A percentile compares a stretch with the other conserved stretches of the same genome.
Evolutionary conservation across 202 grass and related monocot genomes (phyloP).

Genomic region (Bolboschoenoplectus hybrid): DNA sequence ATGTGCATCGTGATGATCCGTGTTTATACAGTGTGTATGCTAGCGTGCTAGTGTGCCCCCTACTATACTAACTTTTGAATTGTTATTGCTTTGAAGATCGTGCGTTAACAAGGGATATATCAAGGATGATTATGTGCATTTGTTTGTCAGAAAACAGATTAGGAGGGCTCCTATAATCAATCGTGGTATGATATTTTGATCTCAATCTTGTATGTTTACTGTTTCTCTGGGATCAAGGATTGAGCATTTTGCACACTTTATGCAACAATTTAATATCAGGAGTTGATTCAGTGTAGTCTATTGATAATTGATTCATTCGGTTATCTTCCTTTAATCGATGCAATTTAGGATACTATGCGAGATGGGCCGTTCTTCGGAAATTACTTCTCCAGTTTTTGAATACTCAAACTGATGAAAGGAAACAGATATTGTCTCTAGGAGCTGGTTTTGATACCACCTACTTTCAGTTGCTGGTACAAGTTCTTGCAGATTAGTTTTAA

Average conservation of each 20-base stretch:
- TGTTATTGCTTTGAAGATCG: constrained; percentile 49
- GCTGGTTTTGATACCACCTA: constrained; percentile 96
- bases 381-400: constrained; percentile 71
- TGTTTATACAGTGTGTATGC: background rate
- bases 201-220: background rate
- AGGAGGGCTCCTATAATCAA: constrained; percentile 97
- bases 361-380: constrained; percentile 84
- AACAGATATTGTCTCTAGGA: constrained; percentile 91
- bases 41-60: background rate
- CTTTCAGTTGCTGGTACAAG: constrained; percentile 82
- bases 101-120: constrained; percentile 97
- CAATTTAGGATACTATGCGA: constrained; percentile 76
- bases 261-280: background rate
- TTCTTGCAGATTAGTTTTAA: constrained; percentile 24
- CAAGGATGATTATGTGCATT: constrained; percentile 93
- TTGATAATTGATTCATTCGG: constrained; percentile 19
- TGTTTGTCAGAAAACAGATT: constrained; percentile 71
- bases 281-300: background rate
- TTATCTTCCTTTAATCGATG: constrained; percentile 29
- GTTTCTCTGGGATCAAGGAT: background rate
- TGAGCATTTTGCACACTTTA: constrained; percentile 10
- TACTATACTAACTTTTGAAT: background rate
- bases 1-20: background rate
- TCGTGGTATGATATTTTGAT: constrained; percentile 51
- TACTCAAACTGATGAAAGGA: constrained; percentile 48